Base-by-base conservation (phyloP, 805 yeast genomes). In the Barnettozyma sucrosica region DNA sequence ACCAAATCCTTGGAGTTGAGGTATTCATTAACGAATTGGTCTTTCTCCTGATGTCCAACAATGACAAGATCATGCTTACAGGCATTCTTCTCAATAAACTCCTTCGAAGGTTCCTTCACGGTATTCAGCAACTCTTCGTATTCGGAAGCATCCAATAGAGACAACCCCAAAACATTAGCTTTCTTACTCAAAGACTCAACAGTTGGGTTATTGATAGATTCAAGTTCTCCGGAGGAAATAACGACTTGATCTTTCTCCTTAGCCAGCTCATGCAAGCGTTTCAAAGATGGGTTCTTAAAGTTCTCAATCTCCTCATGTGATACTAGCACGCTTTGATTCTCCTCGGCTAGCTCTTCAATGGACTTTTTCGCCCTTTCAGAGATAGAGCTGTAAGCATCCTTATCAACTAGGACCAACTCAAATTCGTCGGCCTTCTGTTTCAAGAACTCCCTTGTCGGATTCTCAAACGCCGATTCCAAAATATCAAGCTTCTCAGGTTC, bases 321-420 rank as follows among this genome's bases (percentile, higher is more conserved):
- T 14, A 55, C 36, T 5, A 54, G 26, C 7, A 55, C 47, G 3
- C 49, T 19, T 20, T 54, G 50, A 16, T 71, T 60, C 26, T 64
- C 63, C 30, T 56, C 49, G 2, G 51, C 52, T 25, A 64, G 44
- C 25, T 59, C 61, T 13, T 55, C 59, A n/a, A 55, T 21, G 7
- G 62, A 47, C 39, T 65, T 66, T 14, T 51, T 46, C 1, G 55
- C 53, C 11, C 51, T 19, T 2, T 38, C n/a, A 6, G 50, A 37
- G 19, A 59, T 36, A 4, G 44, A 43, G 5, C 41, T 41, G 26
- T 37, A 45, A 14, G 48, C 55, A 4, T 50, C 51, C 24, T 51
- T 46, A 14, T 52, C 49, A 6, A 60, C 40, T 18, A 55, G 38
- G 18, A 50, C 41, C 45, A 51, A 37, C 8, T 50, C 53, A 11